Base-by-base conservation (phyloP, 2,329 filamentous ascomycete species). In the Dothideomycetes sp. region DNA sequence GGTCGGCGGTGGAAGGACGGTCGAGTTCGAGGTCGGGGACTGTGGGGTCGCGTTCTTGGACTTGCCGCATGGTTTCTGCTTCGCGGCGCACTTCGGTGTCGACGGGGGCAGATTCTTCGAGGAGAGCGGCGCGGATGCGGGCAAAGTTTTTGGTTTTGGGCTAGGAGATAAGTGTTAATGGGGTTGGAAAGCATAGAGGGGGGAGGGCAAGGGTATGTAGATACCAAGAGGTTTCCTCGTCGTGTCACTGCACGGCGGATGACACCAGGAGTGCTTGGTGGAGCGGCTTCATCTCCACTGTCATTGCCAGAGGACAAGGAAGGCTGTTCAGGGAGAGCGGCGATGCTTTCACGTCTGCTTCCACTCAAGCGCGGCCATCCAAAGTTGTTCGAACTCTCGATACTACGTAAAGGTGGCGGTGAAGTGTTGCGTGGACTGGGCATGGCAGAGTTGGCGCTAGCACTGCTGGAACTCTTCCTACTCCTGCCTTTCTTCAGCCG, bases 71-170 rank as follows among this genome's bases (percentile, higher is more conserved):
- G 4, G 96, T 91, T 62, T 96, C 89, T 25, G 89, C 87, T 67
- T 98, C 91, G 27, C 87, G 81, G 38, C 84, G 80, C 43, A 86
- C 79, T 60, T 98, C 91, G 29, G 82, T 82, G 53, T 98, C 91
- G 8, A 94, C 70, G 0, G 91, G 91, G 0, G 87, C 78, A 12
- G 77, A 75, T 64, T 98, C 91, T 64, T 98, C 91, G 43, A 84
- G 72, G 1, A 98, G 71, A 3, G 87, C 87, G 7, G 89, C 91
- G 46, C 84, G 79, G 50, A 98, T 94, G 9, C 91, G 81, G 4
- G 88, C 87, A 60, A 98, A 98, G 0, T 82, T 87, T 64, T 94
- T 94, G 1, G 89, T 91, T 69, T 96, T 98, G 10, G 93, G 91
- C 84, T 93, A 50, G 4, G 8, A 36, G 43, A 31, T 47, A 42